phyloP scores from a whole-genome alignment of 352 stramenopile species.

The Phytophthora brassicae region DNA sequence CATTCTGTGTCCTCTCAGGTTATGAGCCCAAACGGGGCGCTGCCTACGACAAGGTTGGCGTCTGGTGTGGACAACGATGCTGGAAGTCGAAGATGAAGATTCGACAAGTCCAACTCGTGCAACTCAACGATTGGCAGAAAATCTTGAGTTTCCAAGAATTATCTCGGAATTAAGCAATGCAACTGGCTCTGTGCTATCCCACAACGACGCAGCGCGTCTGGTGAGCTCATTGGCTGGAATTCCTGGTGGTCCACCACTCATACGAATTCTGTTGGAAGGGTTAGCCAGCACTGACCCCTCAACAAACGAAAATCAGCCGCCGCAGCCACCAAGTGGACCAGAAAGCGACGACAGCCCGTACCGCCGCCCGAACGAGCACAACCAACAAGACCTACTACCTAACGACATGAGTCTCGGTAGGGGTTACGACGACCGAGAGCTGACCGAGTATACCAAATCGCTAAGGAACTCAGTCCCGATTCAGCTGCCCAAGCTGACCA shows the following conservation, averaged over 20 bases:
- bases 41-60: not conserved
- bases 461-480: too few species aligned
- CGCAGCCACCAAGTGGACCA: too few species aligned
- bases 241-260: not conserved
- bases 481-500: not conserved
- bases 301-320: too few species aligned
- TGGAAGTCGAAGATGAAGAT: not conserved
- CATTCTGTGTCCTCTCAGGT: not conserved
- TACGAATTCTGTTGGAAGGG: too few species aligned
- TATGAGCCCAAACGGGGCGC: not conserved
- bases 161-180: not conserved
- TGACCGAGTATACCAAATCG: too few species aligned
- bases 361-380: too few species aligned
- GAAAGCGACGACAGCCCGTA: too few species aligned
- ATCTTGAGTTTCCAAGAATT: not conserved
- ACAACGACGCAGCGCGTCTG: not conserved
- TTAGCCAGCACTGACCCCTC: too few species aligned
- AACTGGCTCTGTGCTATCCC: not conserved
- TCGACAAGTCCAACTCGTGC: not conserved
- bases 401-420: too few species aligned
- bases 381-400: too few species aligned
- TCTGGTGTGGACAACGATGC: not conserved
- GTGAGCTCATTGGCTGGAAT: not conserved
- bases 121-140: too few species aligned
- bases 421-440: too few species aligned